Evolutionary conservation across 345 rosid species (phyloP).

Genomic region (Cochlearia excelsa): DNA sequence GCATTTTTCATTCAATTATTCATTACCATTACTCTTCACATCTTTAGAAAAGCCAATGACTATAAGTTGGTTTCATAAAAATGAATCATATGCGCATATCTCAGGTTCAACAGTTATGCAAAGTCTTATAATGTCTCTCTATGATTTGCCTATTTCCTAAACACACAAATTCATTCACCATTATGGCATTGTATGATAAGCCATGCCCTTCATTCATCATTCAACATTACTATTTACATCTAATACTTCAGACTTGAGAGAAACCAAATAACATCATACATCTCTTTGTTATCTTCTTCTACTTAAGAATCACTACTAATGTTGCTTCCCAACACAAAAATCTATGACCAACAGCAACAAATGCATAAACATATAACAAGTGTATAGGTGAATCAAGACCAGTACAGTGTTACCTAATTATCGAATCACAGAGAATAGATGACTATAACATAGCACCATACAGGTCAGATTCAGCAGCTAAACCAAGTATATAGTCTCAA

Average conservation of each 20-base stretch:
- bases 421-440: no score
- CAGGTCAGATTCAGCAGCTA: neutral
- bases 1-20: constrained; percentile 26
- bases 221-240: neutral
- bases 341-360: constrained; percentile 6
- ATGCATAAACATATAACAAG: neutral
- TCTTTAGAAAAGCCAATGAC: neutral
- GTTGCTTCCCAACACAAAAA: neutral
- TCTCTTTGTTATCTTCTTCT: constrained; percentile 7
- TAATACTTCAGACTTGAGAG: constrained; percentile 4
- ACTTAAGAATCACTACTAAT: neutral
- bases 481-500: neutral
- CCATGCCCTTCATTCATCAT: no score
- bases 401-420: no score
- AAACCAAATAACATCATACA: constrained; percentile 16
- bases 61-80: no score
- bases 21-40: neutral
- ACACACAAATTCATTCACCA: neutral
- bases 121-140: neutral
- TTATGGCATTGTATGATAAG: neutral
- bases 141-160: no score
- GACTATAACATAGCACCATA: no score
- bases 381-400: no score
- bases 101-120: neutral
- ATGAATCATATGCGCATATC: constrained; percentile 9